Evolutionary conservation across 805 yeast species (phyloP).

Genomic region (Candida cerambycidarum): DNA sequence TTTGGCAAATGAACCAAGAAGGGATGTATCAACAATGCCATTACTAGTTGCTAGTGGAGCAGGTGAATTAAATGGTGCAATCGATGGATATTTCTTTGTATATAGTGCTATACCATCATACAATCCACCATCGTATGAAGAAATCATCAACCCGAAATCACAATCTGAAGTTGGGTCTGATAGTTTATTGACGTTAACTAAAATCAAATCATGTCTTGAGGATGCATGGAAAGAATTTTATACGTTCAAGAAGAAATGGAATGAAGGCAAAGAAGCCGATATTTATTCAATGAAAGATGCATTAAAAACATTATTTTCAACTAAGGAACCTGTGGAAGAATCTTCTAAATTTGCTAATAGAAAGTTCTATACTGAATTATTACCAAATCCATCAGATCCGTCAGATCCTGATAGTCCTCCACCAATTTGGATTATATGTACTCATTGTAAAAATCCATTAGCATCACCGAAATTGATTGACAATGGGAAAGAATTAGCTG

Average conservation of each 20-base stretch:
- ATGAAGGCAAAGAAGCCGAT: slow-evolving; percentile 66
- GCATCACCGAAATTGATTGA: slow-evolving; percentile 61
- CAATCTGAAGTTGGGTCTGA: not conserved
- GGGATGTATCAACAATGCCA: slow-evolving; percentile 64
- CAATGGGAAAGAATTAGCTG: slow-evolving; percentile 57
- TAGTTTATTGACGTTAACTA: slow-evolving; percentile 10
- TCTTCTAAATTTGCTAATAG: slow-evolving; percentile 25
- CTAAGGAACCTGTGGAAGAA: slow-evolving; percentile 27
- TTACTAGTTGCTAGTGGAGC: slow-evolving; percentile 77
- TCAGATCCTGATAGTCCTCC: slow-evolving; percentile 47
- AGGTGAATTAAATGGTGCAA: slow-evolving; percentile 68
- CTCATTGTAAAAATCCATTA: slow-evolving; percentile 56
- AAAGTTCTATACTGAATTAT: slow-evolving; percentile 16
- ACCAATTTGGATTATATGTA: slow-evolving; percentile 66
- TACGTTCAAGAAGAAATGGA: slow-evolving; percentile 56
- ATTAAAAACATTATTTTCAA: slow-evolving; percentile 58
- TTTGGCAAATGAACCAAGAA: slow-evolving; percentile 61
- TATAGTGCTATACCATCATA: slow-evolving; percentile 67
- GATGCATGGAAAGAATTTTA: slow-evolving; percentile 76
- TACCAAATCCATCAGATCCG: slow-evolving; percentile 32
- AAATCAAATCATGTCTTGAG: slow-evolving; percentile 54
- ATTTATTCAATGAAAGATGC: slow-evolving; percentile 59
- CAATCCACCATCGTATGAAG: slow-evolving; percentile 59
- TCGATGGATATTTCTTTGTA: slow-evolving; percentile 72
- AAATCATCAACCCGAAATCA: slow-evolving; percentile 11